Base-by-base conservation (phyloP, 2,329 filamentous ascomycete species). In the Zymoseptoria crescenta region DNA sequence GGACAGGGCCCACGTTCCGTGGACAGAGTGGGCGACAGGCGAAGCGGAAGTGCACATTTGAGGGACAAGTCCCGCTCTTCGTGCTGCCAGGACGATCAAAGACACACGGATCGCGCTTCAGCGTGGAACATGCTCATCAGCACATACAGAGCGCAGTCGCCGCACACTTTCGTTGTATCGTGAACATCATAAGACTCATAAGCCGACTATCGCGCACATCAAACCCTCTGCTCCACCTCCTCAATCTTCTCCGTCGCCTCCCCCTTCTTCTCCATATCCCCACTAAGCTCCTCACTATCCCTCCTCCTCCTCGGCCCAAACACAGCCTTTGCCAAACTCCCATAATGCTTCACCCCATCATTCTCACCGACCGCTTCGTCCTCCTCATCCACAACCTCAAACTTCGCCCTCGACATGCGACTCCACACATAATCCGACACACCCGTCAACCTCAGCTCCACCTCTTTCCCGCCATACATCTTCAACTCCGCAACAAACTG, bases 381-480 rank as follows among this genome's bases (percentile, higher is more conserved):
- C 27, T 61, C 60, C 20, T 63, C 58, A 19, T 63, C 50, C 6
- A 65, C 58, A 13, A 67, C 21, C n/a, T 58, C 49, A 52, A 68
- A 66, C 2, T 60, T 59, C 2, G 64, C 64, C 13, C 67, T 51
- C 56, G 65, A 61, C 27, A 69, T 63, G 21, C 67, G 57, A 20
- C 59, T 60, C 5, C 62, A 57, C 7, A 80, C 72, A 8, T 77
- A 74, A 0, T 74, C 70, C 0, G 73, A 74, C 71, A 83, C 73
- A 6, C 77, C 77, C 1, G 79, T 76, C 50, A 84, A 79, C 0
- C 81, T 68, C 2, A 83, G 64, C 56, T 80, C 75, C 0, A 79
- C 72, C 0, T 70, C 67, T 2, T 74, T 69, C 0, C 82, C 81
- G 0, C 76, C 78, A 56, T 81, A 84, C 24, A 76, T 76, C 19